Evolutionary conservation across 148 eudicot genomes (phyloP).

Genomic region (Polygonum aviculare): DNA sequence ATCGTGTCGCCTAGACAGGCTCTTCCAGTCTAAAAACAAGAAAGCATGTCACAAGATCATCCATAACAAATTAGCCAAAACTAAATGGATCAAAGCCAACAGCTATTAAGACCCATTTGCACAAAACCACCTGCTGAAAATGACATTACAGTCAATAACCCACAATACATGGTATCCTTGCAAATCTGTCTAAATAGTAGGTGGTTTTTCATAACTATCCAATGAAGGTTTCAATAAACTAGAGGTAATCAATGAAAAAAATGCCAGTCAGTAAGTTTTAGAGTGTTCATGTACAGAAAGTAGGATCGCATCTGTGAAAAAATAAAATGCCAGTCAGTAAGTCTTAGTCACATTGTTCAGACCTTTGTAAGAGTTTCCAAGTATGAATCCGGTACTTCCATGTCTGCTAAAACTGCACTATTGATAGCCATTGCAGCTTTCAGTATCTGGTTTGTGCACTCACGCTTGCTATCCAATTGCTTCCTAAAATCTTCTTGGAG

Average conservation of each 20-base stretch:
- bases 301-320: background rate
- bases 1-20: slow-evolving; percentile 71
- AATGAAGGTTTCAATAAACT: background rate
- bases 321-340: background rate
- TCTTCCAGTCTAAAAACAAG: slow-evolving; percentile 49
- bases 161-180: background rate
- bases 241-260: no score
- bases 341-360: slow-evolving; percentile 3
- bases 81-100: background rate
- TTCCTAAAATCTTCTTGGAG: slow-evolving; percentile 54
- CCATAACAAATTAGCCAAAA: background rate
- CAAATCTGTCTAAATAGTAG: background rate
- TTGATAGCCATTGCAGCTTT: slow-evolving; percentile 92
- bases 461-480: slow-evolving; percentile 73
- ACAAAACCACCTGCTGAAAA: background rate
- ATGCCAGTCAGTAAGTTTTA: no score
- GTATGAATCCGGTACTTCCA: slow-evolving; percentile 92
- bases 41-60: background rate
- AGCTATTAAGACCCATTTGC: background rate
- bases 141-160: background rate
- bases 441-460: slow-evolving; percentile 76
- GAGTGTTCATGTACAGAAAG: background rate
- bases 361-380: slow-evolving; percentile 93
- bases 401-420: slow-evolving; percentile 59
- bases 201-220: background rate